Percentiles rank a stretch among this genome's conserved stretches.
Evolutionary conservation across 768 basidiomycete genomes (phyloP).

Genomic region (Lentinula lateritia): DNA sequence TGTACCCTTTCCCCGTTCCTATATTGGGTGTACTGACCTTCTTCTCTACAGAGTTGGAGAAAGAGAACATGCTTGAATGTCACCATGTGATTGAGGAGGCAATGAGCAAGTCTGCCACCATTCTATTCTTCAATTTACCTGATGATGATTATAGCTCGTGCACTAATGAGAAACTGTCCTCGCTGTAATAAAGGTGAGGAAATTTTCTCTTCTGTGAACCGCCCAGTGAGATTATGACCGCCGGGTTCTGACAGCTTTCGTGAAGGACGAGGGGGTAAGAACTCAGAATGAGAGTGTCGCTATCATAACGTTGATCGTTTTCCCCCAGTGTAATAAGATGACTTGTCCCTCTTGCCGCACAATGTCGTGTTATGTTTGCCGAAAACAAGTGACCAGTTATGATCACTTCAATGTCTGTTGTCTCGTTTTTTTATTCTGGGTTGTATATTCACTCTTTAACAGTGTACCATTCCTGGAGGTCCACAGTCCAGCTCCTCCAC

Average conservation of each 20-base stretch:
- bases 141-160: conserved; percentile 44
- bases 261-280: conserved; percentile 75
- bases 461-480: neutral
- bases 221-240: neutral
- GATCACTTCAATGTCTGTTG: conserved; percentile 59
- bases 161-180: conserved; percentile 85
- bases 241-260: conserved; percentile 47
- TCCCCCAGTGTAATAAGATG: conserved; percentile 88
- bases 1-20: neutral
- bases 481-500: conserved; percentile 14
- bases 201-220: neutral
- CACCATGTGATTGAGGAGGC: conserved; percentile 85
- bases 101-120: conserved; percentile 58
- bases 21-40: conserved; percentile 5
- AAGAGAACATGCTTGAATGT: conserved; percentile 66
- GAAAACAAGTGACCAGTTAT: conserved; percentile 66
- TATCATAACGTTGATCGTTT: conserved; percentile 2
- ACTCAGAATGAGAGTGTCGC: neutral
- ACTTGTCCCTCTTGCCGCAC: conserved; percentile 67
- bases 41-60: conserved; percentile 54
- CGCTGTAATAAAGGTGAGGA: conserved; percentile 73
- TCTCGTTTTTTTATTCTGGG: neutral
- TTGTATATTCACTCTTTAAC: conserved; percentile 10
- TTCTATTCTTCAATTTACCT: neutral
- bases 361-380: conserved; percentile 81